These are phyloP conservation scores for Nothophytophthora sp. DNA, from an alignment of 352 stramenopile species.

Conservation along the genomic window DNA sequence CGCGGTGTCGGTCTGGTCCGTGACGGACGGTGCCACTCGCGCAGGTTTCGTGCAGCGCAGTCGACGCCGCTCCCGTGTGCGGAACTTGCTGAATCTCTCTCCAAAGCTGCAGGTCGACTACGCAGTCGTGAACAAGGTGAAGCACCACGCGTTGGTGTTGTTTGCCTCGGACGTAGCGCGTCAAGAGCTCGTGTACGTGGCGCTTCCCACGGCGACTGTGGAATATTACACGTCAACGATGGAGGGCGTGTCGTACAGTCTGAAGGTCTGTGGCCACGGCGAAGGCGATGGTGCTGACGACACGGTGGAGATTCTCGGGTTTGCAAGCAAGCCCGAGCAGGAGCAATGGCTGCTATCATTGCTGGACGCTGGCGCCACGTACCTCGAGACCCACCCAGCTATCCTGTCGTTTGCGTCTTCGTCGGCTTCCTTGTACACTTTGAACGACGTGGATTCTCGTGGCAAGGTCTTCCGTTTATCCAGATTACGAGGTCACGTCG, in stretches of 20 bases:
- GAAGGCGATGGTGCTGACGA: constrained; percentile 5
- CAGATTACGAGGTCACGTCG: constrained; percentile 57
- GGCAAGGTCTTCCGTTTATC: constrained; percentile 64
- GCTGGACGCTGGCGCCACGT: constrained; percentile 43
- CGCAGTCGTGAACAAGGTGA: constrained; percentile 32
- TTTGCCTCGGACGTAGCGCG: constrained; percentile 35
- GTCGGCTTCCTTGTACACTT: constrained; percentile 70
- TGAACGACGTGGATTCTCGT: constrained; percentile 63
- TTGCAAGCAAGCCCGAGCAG: constrained; percentile 35
- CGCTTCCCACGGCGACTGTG: constrained; percentile 29
- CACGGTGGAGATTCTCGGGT: constrained; percentile 33
- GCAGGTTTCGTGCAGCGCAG: constrained; percentile 29
- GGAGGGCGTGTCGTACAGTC: constrained; percentile 6
- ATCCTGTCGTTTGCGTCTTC: constrained; percentile 30
- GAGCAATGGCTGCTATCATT: constrained; percentile 52
- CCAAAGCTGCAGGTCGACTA: constrained; percentile 21
- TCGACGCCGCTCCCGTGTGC: constrained; percentile 6
- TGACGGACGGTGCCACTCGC: constrained; percentile 36
- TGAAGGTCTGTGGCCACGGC: constrained; percentile 25
- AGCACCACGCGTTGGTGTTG: constrained; percentile 28
- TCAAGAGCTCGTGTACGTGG: constrained; percentile 15
- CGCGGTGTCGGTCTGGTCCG: constrained; percentile 32
- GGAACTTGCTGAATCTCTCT: constrained; percentile 8
- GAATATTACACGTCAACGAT: constrained; percentile 23
- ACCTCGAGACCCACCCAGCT: constrained; percentile 36